Base-by-base conservation (phyloP, 352 stramenopile species). In the Globisporangium nunn region DNA sequence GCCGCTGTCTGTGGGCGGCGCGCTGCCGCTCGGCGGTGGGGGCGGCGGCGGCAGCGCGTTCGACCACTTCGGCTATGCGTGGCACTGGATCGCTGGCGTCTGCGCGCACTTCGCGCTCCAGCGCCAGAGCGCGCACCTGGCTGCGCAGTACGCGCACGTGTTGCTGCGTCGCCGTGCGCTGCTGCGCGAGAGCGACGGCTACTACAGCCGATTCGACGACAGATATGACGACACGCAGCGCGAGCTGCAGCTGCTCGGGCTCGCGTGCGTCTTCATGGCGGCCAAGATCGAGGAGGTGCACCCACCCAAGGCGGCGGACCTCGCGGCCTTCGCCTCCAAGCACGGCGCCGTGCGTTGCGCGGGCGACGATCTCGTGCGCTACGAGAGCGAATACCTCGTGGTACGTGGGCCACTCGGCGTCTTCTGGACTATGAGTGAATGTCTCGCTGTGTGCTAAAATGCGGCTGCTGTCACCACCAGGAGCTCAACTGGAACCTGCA, bases 201-300 rank as follows among this genome's bases (percentile, higher is more conserved):
- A 71, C 52, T 49, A 23, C 23, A 23, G 23, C 23, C 56, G 54
- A 62, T 69, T 37, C 37, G 61, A 23, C 23, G 23, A 23, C 6
- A 55, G 66, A 49, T 84, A 86, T 49, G 72, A 79, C 6, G 72
- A 86, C 50, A 67, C 81, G 49, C 81, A 86, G 67, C 64, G 71
- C 30, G 75, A 87, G 63, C 64, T 89, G 49, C 73, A 78, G 46
- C 64, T 87, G 39, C 56, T 88, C 17, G 78, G 77, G 1, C 52
- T 89, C 37, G 62, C 63, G 17, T 89, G 78, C 51, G 81, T 91
- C 45, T 91, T 89, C 59, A 87, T 91, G 68, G 81, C 81, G n/a
- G 78, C 78, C 49, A 91, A 91, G 74, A 91, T 91, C 54, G 81
- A 91, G 61, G 81, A 91, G 52, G 79, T 91, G 12, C 78, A 89